Percentiles rank a stretch among this genome's conserved stretches.
phyloP scores from a whole-genome alignment of 2,329 filamentous ascomycete species.

The Furcasterigmium sp. region DNA sequence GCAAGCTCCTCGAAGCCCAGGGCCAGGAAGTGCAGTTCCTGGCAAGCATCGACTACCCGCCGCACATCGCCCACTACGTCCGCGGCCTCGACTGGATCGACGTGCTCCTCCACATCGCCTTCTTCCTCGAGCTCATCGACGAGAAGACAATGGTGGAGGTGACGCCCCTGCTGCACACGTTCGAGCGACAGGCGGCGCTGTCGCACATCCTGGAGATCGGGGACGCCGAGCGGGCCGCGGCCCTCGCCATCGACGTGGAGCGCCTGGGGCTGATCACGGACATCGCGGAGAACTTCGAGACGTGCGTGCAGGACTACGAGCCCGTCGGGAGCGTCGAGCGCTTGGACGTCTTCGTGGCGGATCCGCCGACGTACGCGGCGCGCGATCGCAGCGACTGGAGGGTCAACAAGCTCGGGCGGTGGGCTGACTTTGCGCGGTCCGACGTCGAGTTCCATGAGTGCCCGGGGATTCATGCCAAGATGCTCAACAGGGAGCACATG shows the following conservation, averaged over 20 bases:
- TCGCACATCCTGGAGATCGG: constrained; percentile 4
- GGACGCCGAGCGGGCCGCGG: constrained; percentile 2
- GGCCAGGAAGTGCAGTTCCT: constrained; percentile 33
- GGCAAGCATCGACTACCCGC: constrained; percentile 34
- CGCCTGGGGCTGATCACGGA: constrained; percentile 7
- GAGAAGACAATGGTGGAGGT: constrained; percentile 16
- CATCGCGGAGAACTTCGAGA: constrained; percentile 8
- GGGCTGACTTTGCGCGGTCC: constrained; percentile 4
- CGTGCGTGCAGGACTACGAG: constrained; percentile 8
- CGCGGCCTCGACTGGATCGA: constrained; percentile 22
- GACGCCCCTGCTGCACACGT: constrained; percentile 4
- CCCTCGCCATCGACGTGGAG: constrained; percentile 5
- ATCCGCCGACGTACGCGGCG: constrained; percentile 7
- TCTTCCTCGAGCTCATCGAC: constrained; percentile 25
- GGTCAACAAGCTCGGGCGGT: constrained; percentile 6
- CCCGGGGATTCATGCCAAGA: constrained; percentile 7
- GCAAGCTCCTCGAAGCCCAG: constrained; percentile 31
- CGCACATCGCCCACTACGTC: constrained; percentile 32
- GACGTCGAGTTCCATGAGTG: constrained; percentile 6
- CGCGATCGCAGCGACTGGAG: constrained; percentile 6
- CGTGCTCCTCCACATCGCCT: constrained; percentile 25
- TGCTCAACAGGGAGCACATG: constrained; percentile 9
- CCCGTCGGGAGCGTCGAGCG: constrained; percentile 5
- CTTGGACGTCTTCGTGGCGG: constrained; percentile 10
- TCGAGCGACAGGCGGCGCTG: constrained; percentile 6